These are phyloP conservation scores for Lathyrus tuberosus DNA, from an alignment of 306 rosid species.

Conservation along the genomic window DNA sequence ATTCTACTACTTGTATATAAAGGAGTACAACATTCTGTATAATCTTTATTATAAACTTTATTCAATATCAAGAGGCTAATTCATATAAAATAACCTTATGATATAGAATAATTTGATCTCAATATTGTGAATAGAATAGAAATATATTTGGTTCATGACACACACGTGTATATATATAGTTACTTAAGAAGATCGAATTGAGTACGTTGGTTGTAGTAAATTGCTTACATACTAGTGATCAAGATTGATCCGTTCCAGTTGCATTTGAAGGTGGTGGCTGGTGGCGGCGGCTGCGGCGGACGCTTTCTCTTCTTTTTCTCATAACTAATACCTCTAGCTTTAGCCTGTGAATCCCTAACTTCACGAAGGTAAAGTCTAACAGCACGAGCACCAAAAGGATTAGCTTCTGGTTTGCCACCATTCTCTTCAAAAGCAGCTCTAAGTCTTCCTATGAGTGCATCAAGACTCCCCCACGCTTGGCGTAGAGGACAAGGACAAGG, in stretches of 20 bases:
- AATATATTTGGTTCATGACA: not conserved
- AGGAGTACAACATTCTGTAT: too few species aligned
- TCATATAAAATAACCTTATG: not conserved
- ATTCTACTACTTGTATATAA: too few species aligned
- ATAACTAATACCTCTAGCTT: conserved; percentile 83
- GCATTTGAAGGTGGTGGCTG: conserved; percentile 33
- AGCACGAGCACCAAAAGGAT: conserved; percentile 83
- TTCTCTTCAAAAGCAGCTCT: conserved; percentile 91
- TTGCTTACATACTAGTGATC: not conserved
- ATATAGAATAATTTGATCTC: not conserved
- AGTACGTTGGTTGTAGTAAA: not conserved
- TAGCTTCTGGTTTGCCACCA: conserved; percentile 59
- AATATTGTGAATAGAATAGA: not conserved
- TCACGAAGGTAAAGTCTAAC: conserved; percentile 80
- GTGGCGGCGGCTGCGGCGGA: conserved; percentile 47
- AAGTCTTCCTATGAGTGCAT: conserved; percentile 78
- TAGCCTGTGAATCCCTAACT: conserved; percentile 78
- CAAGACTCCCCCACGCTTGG: conserved; percentile 93
- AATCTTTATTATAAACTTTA: too few species aligned
- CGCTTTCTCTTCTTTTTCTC: conserved; percentile 81
- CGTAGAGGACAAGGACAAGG: conserved; percentile 84
- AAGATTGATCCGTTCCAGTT: conserved; percentile 1
- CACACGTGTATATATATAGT: not conserved
- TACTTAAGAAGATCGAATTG: not conserved
- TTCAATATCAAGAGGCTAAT: too few species aligned